These are phyloP conservation scores for Gyrodon lividus DNA, from an alignment of 768 basidiomycete genomes.

Conservation along the genomic window DNA sequence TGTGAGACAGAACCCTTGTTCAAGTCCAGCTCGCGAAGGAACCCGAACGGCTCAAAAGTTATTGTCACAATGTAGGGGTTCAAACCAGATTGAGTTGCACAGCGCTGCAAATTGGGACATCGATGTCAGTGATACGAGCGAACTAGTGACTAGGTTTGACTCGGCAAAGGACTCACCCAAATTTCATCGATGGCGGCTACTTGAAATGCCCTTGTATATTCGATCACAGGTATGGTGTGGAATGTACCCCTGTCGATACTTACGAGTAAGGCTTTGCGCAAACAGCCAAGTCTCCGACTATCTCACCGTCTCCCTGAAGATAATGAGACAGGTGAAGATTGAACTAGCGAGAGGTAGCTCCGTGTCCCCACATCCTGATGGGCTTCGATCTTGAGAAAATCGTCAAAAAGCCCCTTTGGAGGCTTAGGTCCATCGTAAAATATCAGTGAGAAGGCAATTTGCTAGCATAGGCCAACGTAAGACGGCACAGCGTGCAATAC, in stretches of 20 bases:
- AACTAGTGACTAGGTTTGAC: neutral
- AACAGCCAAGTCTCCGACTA: neutral
- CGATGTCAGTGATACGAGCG: constrained; percentile 16
- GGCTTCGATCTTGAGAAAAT: constrained; percentile 25
- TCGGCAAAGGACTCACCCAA: constrained; percentile 11
- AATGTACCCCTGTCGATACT: constrained; percentile 18
- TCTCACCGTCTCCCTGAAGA: constrained; percentile 25
- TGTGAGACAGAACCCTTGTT: no score
- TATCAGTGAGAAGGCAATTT: constrained; percentile 33
- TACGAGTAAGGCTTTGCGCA: no score
- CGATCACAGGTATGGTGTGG: constrained; percentile 23
- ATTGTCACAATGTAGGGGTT: no score
- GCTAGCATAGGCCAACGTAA: constrained; percentile 1
- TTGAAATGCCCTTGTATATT: constrained; percentile 21
- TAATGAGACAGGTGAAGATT: constrained; percentile 16
- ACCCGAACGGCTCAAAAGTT: no score
- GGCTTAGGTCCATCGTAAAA: constrained; percentile 55
- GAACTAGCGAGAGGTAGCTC: constrained; percentile 26
- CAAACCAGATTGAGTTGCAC: no score
- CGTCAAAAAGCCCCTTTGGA: constrained; percentile 27
- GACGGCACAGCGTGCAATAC: neutral
- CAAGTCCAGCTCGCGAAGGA: no score
- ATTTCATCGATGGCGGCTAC: constrained; percentile 15
- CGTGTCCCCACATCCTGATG: constrained; percentile 16
- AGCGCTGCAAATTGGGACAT: no score